Evolutionary conservation across 2,329 filamentous ascomycete species (phyloP).

Genomic region (Aspergillus vadensis): DNA sequence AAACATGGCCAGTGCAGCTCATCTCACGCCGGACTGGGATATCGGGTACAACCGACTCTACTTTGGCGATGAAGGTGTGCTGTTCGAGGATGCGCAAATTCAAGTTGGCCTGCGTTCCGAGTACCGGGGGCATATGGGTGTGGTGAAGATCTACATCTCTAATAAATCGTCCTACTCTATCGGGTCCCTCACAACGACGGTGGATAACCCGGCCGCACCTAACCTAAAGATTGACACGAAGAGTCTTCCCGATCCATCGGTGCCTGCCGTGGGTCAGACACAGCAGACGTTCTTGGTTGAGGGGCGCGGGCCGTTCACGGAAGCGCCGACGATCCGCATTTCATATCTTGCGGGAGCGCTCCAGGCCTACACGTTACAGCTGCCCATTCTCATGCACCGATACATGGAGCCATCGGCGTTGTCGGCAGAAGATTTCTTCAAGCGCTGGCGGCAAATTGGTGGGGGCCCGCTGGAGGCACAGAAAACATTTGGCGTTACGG

Average conservation of each 20-base stretch:
- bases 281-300: slow-evolving; percentile 97
- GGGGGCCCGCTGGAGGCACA: slow-evolving; percentile 85
- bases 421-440: slow-evolving; percentile 92
- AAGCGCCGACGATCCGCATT: slow-evolving; percentile 84
- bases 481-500: slow-evolving; percentile 72
- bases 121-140: slow-evolving; percentile 93
- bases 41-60: slow-evolving; percentile 82
- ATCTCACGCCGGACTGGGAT: slow-evolving; percentile 94
- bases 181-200: slow-evolving; percentile 88
- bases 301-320: slow-evolving; percentile 75
- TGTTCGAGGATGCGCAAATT: slow-evolving; percentile 94
- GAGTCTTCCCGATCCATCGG: slow-evolving; percentile 78
- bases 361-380: slow-evolving; percentile 86
- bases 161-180: slow-evolving; percentile 88
- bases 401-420: slow-evolving; percentile 95
- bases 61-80: slow-evolving; percentile 76
- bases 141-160: slow-evolving; percentile 91
- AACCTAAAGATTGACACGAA: slow-evolving; percentile 87
- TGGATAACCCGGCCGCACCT: slow-evolving; percentile 68
- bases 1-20: slow-evolving; percentile 88
- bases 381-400: slow-evolving; percentile 87
- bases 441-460: slow-evolving; percentile 98
- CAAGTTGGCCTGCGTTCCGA: slow-evolving; percentile 91
- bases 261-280: slow-evolving; percentile 73
- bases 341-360: slow-evolving; percentile 92